Conservation (phyloP, 352 stramenopile genomes). For the Halophytophthora batemanensis region DNA sequence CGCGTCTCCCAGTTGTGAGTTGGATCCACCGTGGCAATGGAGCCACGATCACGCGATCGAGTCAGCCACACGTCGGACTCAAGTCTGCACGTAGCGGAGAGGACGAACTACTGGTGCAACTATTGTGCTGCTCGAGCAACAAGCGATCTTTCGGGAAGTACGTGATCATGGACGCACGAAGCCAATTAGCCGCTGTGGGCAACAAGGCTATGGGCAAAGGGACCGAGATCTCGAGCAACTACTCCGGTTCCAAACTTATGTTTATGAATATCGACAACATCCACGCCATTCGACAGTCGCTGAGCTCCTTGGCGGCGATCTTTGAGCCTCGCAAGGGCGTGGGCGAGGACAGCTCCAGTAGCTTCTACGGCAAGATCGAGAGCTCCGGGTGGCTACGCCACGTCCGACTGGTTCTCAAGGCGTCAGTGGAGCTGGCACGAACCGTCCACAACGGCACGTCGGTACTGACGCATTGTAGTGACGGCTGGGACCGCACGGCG, state of each 20-base stretch:
- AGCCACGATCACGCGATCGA: slow-evolving; percentile 79
- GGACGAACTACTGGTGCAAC: slow-evolving; percentile 71
- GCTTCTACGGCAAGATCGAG: slow-evolving; percentile 90
- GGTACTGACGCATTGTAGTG: slow-evolving; percentile 97
- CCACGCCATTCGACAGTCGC: slow-evolving; percentile 94
- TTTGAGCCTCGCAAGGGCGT: slow-evolving; percentile 73
- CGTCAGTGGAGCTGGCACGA: slow-evolving; percentile 91
- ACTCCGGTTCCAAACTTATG: slow-evolving; percentile 90
- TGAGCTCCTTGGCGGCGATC: slow-evolving; percentile 81
- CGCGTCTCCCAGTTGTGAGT: slow-evolving; percentile 65
- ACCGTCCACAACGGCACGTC: slow-evolving; percentile 92
- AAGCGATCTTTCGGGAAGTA: slow-evolving; percentile 48
- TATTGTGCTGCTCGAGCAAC: slow-evolving; percentile 65
- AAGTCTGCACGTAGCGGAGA: slow-evolving; percentile 75
- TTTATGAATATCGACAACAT: slow-evolving; percentile 99
- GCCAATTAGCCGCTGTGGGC: slow-evolving; percentile 79
- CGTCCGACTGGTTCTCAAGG: slow-evolving; percentile 91
- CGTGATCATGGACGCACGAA: slow-evolving; percentile 82
- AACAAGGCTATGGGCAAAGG: slow-evolving; percentile 93
- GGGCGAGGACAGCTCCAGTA: slow-evolving; percentile 82
- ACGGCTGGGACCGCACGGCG: slow-evolving; percentile 99
- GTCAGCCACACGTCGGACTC: slow-evolving; percentile 75
- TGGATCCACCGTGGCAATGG: slow-evolving; percentile 75
- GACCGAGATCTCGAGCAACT: slow-evolving; percentile 95
- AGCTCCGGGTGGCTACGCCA: slow-evolving; percentile 95